These are phyloP conservation scores for Candida tallmaniae DNA, from an alignment of 805 yeast genomes.

Conservation along the genomic window DNA sequence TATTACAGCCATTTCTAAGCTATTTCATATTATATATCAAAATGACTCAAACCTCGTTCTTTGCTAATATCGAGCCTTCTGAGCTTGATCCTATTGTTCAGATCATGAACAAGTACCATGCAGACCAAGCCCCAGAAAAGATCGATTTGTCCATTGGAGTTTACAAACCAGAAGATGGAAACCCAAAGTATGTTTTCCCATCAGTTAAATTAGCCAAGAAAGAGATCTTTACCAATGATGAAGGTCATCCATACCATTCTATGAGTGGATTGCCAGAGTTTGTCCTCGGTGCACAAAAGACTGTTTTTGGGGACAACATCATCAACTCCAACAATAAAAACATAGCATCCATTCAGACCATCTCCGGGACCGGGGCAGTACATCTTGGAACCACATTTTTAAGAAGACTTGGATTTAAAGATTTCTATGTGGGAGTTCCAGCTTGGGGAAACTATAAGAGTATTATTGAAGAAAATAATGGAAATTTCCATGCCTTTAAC, in stretches of 20 bases:
- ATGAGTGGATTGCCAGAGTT: conserved; percentile 40
- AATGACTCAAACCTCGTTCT: conserved; percentile 12
- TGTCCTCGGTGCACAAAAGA: conserved; percentile 26
- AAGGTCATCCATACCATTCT: conserved; percentile 42
- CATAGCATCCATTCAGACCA: conserved; percentile 34
- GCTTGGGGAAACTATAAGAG: conserved; percentile 37
- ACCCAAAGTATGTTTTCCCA: conserved; percentile 32
- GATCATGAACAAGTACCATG: conserved; percentile 15
- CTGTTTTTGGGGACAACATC: conserved; percentile 30
- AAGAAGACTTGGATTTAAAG: conserved; percentile 17
- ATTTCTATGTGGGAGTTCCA: conserved; percentile 35
- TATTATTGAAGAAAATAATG: conserved; percentile 30
- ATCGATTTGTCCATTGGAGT: conserved; percentile 44
- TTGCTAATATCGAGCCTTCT: conserved; percentile 11
- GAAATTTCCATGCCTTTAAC: conserved; percentile 20
- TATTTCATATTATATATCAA: no score
- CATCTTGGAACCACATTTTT: conserved; percentile 34
- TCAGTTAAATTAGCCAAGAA: conserved; percentile 34
- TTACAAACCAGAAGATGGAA: conserved; percentile 38
- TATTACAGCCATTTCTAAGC: not conserved
- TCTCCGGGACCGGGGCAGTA: conserved; percentile 40
- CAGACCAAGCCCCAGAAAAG: conserved; percentile 28
- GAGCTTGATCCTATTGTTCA: conserved; percentile 27
- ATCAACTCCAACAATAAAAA: conserved; percentile 17
- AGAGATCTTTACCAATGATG: conserved; percentile 27